phyloP scores from a whole-genome alignment of 2,329 filamentous ascomycete genomes.

The Calonectria pauciramosa region DNA sequence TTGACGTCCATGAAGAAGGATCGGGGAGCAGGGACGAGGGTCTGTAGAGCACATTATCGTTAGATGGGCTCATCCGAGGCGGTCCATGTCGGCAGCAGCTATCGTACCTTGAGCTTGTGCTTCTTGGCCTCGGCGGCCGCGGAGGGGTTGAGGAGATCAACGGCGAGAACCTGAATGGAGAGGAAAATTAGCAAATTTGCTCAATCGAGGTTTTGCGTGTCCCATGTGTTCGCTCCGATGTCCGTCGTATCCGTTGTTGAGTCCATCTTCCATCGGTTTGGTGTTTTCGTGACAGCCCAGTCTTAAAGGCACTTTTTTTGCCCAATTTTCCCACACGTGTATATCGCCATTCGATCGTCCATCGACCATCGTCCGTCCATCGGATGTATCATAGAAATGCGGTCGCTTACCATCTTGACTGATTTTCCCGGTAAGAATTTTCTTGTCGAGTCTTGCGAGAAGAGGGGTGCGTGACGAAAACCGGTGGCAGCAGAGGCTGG shows the following conservation, averaged over 20 bases:
- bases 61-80: constrained; percentile 38
- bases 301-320: constrained; percentile 34
- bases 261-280: constrained; percentile 34
- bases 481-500: constrained; percentile 66
- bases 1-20: constrained; percentile 99
- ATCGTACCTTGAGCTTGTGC: constrained; percentile 99
- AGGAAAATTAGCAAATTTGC: constrained; percentile 60
- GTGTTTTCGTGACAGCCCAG: constrained; percentile 33
- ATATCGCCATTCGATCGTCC: constrained; percentile 34
- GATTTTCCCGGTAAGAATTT: constrained; percentile 61
- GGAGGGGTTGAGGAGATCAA: constrained; percentile 99
- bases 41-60: constrained; percentile 64
- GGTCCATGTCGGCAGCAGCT: constrained; percentile 16
- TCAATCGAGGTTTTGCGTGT: constrained; percentile 35
- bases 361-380: constrained; percentile 37
- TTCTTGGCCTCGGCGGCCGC: constrained; percentile 98
- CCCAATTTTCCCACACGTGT: constrained; percentile 35
- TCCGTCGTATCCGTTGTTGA: constrained; percentile 26
- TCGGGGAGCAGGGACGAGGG: constrained; percentile 93
- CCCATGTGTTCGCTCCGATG: constrained; percentile 30
- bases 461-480: constrained; percentile 65
- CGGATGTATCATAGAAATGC: constrained; percentile 35
- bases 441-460: constrained; percentile 62
- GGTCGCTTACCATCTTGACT: constrained; percentile 78
- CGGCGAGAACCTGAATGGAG: constrained; percentile 90